A percentile compares a stretch with the other conserved stretches of the same genome.
Conservation (phyloP, 1,284 basidiomycete species). For the Ustilago esculenta region DNA sequence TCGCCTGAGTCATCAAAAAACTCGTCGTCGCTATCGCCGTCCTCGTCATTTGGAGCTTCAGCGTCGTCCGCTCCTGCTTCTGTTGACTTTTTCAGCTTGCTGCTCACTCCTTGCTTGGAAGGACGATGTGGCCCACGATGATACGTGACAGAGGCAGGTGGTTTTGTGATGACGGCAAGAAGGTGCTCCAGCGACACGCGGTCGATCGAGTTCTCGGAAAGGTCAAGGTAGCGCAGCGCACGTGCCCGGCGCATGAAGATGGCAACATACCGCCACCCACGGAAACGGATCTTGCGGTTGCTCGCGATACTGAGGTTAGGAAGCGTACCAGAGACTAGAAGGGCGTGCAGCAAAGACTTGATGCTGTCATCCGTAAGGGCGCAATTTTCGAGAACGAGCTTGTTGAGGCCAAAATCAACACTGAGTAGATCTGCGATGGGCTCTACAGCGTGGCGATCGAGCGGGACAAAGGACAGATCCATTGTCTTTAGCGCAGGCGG, state of each 20-base stretch:
- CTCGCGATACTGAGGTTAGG: slow-evolving; percentile 86
- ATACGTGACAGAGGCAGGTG: slow-evolving; percentile 15
- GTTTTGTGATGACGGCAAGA: slow-evolving; percentile 72
- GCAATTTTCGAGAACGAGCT: slow-evolving; percentile 63
- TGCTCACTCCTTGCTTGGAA: slow-evolving; percentile 5
- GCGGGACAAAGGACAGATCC: slow-evolving; percentile 56
- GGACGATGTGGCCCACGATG: slow-evolving; percentile 3
- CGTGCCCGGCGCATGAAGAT: slow-evolving; percentile 81
- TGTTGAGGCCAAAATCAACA: slow-evolving; percentile 61
- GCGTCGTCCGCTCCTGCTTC: background rate
- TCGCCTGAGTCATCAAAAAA: slow-evolving; percentile 58
- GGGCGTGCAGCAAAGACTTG: slow-evolving; percentile 88
- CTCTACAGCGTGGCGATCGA: slow-evolving; percentile 53
- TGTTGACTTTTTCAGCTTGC: background rate
- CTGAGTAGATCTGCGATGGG: slow-evolving; percentile 64
- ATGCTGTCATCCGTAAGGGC: slow-evolving; percentile 71
- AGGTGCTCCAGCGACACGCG: slow-evolving; percentile 79
- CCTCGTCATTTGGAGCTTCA: slow-evolving; percentile 11
- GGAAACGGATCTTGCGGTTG: slow-evolving; percentile 80
- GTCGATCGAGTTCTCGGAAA: slow-evolving; percentile 87
- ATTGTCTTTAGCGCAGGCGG: slow-evolving; percentile 55
- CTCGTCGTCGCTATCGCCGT: slow-evolving; percentile 41
- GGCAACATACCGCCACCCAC: slow-evolving; percentile 83
- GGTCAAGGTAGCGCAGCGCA: slow-evolving; percentile 81
- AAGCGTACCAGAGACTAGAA: slow-evolving; percentile 83